Evolutionary conservation across 345 rosid species (phyloP).

Genomic region (Eucalyptus fibrosa): DNA sequence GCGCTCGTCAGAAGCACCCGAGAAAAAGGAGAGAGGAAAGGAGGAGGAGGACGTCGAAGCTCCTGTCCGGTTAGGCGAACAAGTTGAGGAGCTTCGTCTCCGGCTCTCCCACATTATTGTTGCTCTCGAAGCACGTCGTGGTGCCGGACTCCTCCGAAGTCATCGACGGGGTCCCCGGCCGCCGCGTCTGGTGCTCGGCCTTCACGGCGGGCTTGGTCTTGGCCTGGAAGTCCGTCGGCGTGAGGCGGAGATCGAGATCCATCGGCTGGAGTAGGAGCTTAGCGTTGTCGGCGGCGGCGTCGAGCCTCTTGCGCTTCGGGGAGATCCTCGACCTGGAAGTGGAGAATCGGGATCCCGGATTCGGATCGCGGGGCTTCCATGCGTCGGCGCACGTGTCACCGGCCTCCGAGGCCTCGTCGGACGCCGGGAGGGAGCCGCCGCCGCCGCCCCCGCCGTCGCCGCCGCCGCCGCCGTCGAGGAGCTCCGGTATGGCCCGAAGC

Average conservation of each 20-base stretch:
- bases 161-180: conserved; percentile 68
- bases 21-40: not conserved
- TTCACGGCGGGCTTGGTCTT: conserved; percentile 3
- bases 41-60: not conserved
- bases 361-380: conserved; percentile 3
- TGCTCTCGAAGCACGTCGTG: conserved; percentile 51
- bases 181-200: conserved; percentile 13
- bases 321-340: conserved; percentile 38
- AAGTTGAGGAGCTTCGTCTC: conserved; percentile 42
- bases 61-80: conserved; percentile 16
- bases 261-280: conserved; percentile 6
- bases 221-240: conserved; percentile 9
- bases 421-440: conserved; percentile 20
- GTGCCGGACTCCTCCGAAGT: conserved; percentile 81
- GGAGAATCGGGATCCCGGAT: conserved; percentile 42
- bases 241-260: conserved; percentile 63
- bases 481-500: conserved; percentile 52
- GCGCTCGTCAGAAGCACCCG: not conserved
- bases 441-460: conserved; percentile 15
- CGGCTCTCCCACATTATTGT: conserved; percentile 5
- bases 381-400: conserved; percentile 23
- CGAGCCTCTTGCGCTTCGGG: conserved; percentile 28
- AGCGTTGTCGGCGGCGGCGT: conserved; percentile 1
- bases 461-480: conserved; percentile 21
- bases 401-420: conserved; percentile 65